Evolutionary conservation across 176 grass and related monocot genomes (phyloP), one percentile per base, ranked within the genome.

Genomic region (Cocos nucifera): DNA sequence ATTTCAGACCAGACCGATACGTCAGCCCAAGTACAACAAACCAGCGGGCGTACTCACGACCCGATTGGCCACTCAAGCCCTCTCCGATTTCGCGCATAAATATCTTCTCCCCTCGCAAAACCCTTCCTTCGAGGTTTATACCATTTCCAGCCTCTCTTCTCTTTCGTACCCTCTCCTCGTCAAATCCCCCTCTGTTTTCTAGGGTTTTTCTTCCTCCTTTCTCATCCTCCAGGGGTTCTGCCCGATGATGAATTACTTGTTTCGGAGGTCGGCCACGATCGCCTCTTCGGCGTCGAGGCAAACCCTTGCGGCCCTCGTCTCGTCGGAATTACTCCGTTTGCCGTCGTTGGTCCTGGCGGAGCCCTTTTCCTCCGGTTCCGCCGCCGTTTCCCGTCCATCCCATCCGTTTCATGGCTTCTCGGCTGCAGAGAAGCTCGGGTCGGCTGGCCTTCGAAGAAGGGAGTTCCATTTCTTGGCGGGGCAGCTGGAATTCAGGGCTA

Each of bases 231-330:
- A 51, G 51, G 7, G 27, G 32, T 14, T 57, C 12, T 6, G 19
- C 25, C 6, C 15, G 65, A 29, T 39, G 57, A 90, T 97, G 92
- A 85, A 74, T 73, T 66, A 64, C 53, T 73, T 91, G 62, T 54
- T 97, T 28, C 87, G 87, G 57, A 75, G 87, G 60, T 75, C 75
- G 18, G 68, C 83, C 49, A 56, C 20, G 30, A 19, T 69, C 19
- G 57, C 69, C 54, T 65, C 79, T 51, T 85, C 81, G 73, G 80
- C 76, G 62, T 75, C 75, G 4, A 50, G 64, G 51, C 58, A 62
- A 24, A 27, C 66, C 4, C 51, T 82, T 4, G 19, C 70, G 1
- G 69, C 70, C 51, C 56, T 85, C n/a, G 58, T 82, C 19, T 80
- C 72, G 4, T 49, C 73, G 2, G 59, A 54, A 16, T 21, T 26